Evolutionary conservation across 1,139 yeast genomes (phyloP), one percentile per base, ranked within the genome.

Genomic region (Protomyces lactucae-debilis): DNA sequence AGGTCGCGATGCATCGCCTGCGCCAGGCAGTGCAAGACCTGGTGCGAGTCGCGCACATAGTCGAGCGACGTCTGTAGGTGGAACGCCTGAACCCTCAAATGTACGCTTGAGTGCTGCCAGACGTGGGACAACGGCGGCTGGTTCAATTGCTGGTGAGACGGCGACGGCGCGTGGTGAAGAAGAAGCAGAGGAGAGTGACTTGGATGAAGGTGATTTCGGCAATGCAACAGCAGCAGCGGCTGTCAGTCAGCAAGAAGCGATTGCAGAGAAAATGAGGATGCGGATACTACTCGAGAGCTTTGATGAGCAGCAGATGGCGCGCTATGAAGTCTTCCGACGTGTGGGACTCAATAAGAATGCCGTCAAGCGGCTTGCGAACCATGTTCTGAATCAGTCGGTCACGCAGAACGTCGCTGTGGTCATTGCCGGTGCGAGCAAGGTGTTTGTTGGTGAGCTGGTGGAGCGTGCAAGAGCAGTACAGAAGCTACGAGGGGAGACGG

Each of bases 291-390:
- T 91, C 68, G 83, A 89, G 25, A 84, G 85, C 69, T 84, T 93
- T 72, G 86, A 87, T 66, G 83, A 83, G n/a, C 88, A 85, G 48
- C 97, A 93, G 73, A 86, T 89, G 86, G 86, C 86, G 67, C 76
- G 97, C 61, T 92, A 91, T 74, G 97, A 91, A 73, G 89, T 88
- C 12, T 91, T 86, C 73, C 81, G 97, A 69, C 80, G 98, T 69
- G 87, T 95, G 65, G 87, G 90, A 43, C 78, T 93, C 60, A 90
- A 88, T 71, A 85, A 87, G 68, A 83, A 86, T 1, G 90, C 91
- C 1, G 88, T 92, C 14, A 88, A 88, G 73, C 54, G 64, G 54
- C 79, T 91, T 25, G 92, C 96, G 16, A 87, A 87, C 70, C 83
- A 87, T 14, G 88, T 88, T 0, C 77, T 89, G 57, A 91, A 91